These are phyloP conservation scores for Camellia japonica DNA, from an alignment of 148 eudicot species.

Conservation along the genomic window DNA sequence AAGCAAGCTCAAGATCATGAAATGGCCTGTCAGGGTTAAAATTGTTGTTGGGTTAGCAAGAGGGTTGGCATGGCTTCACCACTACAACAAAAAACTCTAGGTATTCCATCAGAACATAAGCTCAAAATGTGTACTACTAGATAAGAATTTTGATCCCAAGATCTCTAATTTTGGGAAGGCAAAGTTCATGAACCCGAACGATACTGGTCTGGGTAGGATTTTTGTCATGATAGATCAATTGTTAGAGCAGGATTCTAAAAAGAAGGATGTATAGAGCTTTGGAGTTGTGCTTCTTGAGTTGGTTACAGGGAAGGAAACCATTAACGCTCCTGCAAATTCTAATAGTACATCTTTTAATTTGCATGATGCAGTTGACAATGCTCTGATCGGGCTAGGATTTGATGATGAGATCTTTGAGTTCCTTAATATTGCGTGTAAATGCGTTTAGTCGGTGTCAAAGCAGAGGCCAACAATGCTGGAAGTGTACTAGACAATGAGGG, in stretches of 20 bases:
- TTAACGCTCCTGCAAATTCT: not conserved
- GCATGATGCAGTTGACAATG: not conserved
- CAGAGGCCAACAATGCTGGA: not conserved
- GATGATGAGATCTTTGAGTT: not conserved
- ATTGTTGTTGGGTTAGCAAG: not conserved
- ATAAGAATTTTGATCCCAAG: not conserved
- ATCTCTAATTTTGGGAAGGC: not conserved
- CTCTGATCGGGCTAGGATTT: not conserved
- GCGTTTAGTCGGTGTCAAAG: not conserved
- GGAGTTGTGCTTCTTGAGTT: not conserved
- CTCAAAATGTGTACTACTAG: not conserved
- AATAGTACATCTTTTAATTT: not conserved
- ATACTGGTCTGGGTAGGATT: not conserved
- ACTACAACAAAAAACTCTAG: not conserved
- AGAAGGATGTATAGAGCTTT: not conserved
- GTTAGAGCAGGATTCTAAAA: not conserved
- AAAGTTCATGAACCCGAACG: not conserved
- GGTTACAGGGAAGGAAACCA: not conserved
- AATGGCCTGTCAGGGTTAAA: not conserved
- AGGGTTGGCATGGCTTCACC: slow-evolving; percentile 7
- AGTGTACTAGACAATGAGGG: not conserved
- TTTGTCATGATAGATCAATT: not conserved
- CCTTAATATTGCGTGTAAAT: not conserved
- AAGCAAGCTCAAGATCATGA: not conserved
- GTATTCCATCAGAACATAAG: not conserved